phyloP scores from a whole-genome alignment of 495 filamentous ascomycete genomes.

The Ascobolus immersus region DNA sequence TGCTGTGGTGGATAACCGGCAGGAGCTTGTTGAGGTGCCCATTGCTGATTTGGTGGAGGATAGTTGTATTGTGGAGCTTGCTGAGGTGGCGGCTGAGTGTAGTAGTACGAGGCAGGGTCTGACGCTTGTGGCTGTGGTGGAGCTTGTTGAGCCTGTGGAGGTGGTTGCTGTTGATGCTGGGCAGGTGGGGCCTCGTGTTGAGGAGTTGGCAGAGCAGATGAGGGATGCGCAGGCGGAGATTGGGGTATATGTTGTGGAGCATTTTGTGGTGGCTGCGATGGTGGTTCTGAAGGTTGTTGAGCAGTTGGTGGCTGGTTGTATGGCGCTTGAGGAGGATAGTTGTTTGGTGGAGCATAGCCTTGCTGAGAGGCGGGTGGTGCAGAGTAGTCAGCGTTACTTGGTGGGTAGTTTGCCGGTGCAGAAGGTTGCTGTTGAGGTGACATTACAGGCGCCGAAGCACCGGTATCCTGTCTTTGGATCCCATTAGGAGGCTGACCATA shows the following conservation, averaged over 20 bases:
- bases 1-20: slow-evolving; percentile 6
- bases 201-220: slow-evolving; percentile 7
- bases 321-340: too few species aligned
- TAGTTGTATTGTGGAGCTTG: slow-evolving; percentile 7
- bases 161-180: slow-evolving; percentile 17
- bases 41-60: slow-evolving; percentile 25
- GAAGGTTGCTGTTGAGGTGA: too few species aligned
- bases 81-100: slow-evolving; percentile 15
- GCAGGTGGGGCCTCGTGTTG: slow-evolving; percentile 8
- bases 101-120: background rate
- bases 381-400: too few species aligned
- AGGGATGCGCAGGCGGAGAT: background rate
- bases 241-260: background rate
- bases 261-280: background rate
- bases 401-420: too few species aligned
- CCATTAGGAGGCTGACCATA: too few species aligned
- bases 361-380: too few species aligned
- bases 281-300: too few species aligned
- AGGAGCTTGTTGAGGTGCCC: slow-evolving; percentile 15
- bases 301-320: too few species aligned
- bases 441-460: slow-evolving; percentile 20
- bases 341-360: too few species aligned
- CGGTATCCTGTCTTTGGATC: too few species aligned
- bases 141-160: slow-evolving; percentile 16
- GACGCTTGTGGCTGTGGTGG: slow-evolving; percentile 2